Conservation (phyloP, 2,329 filamentous ascomycete species). For the Cladosporium sp. region DNA sequence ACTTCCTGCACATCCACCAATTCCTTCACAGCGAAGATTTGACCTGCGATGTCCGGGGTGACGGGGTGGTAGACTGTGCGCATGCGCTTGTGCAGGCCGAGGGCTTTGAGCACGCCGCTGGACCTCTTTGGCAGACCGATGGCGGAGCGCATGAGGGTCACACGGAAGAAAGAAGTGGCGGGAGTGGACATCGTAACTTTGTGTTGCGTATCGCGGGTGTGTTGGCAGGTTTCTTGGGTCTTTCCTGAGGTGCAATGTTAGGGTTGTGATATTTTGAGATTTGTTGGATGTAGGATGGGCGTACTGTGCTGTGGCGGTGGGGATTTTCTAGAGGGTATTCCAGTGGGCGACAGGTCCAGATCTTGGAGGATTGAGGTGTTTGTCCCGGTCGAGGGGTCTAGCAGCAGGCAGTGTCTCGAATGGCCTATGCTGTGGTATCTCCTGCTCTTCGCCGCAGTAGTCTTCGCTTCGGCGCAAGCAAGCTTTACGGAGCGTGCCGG, state of each 20-base stretch:
- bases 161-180: slow-evolving; percentile 78
- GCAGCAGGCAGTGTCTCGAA: background rate
- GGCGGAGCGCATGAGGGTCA: slow-evolving; percentile 82
- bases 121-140: slow-evolving; percentile 79
- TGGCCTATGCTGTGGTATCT: background rate
- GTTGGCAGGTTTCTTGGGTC: background rate
- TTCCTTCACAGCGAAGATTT: slow-evolving; percentile 93
- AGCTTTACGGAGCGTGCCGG: slow-evolving; percentile 5
- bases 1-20: slow-evolving; percentile 80
- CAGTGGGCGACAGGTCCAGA: too few species aligned
- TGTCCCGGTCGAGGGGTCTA: too few species aligned
- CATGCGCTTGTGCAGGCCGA: slow-evolving; percentile 80
- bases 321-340: too few species aligned
- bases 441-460: slow-evolving; percentile 1
- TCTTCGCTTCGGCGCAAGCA: background rate
- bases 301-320: too few species aligned
- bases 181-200: slow-evolving; percentile 5
- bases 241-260: background rate
- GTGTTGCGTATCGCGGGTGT: background rate
- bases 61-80: slow-evolving; percentile 88
- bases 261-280: background rate
- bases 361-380: too few species aligned
- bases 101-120: slow-evolving; percentile 74
- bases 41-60: slow-evolving; percentile 73
- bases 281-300: too few species aligned